Base-by-base conservation (phyloP, 2,329 filamentous ascomycete species). In the Cladophialophora psammophila region DNA sequence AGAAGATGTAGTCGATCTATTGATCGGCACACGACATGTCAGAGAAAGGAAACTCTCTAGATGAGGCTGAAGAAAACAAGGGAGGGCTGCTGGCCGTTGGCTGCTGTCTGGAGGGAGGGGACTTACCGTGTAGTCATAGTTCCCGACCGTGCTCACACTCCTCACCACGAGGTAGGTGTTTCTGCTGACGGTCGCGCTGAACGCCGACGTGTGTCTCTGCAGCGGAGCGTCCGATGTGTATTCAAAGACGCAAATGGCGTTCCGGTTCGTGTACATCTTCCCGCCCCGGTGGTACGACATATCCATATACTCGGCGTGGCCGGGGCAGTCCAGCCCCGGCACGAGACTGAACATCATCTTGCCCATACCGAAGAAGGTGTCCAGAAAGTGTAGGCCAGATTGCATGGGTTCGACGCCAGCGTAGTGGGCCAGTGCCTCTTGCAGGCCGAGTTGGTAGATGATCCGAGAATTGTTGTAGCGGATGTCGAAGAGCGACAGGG, bases 371-470 rank as follows among this genome's bases (percentile, higher is more conserved):
- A 74, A 77, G 45, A 73, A 74, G 0, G 72, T 76, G 66, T 79
- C 78, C 12, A 78, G 71, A 62, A 74, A 79, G 26, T 73, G 72
- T 6, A 64, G 65, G 12, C 69, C 69, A 5, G 69, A 72, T 45
- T 72, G 71, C 59, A 72, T 62, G 13, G 73, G 72, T 60, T 78
- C 77, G 53, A 73, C 72, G 8, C 77, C 78, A 13, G 81, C 83
- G 67, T 86, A 86, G 64, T 86, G 84, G 3, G 84, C 82, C 32
- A 84, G 76, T 0, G 84, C 84, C 72, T 86, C 84, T 71, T 86
- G 83, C 58, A 86, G 75, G 8, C 80, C 80, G 4, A 86, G 78
- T 74, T 86, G 83, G 71, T 86, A 86, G 54, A 86, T 76, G 52
- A 86, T 78, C 1, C 83, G 77, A 68, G 85, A 79, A 12, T 80